Percentiles rank a stretch among this genome's conserved stretches.
Conservation (phyloP, 2,329 filamentous ascomycete genomes). For the Mycogone perniciosa region DNA sequence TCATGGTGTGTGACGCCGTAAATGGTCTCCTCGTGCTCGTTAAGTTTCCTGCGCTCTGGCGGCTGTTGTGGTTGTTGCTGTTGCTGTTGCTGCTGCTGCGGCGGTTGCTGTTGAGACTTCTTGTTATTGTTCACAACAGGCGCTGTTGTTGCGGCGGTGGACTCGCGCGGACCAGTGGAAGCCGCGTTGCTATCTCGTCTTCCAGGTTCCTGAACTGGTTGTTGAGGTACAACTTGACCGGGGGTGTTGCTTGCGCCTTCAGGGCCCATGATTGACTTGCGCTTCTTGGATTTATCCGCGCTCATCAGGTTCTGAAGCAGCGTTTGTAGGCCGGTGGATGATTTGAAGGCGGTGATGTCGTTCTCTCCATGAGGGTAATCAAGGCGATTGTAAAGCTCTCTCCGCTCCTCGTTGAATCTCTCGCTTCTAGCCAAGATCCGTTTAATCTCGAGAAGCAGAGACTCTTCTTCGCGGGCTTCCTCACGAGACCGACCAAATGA, state of each 20-base stretch:
- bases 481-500: slow-evolving; percentile 74
- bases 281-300: slow-evolving; percentile 84
- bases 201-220: slow-evolving; percentile 30
- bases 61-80: slow-evolving; percentile 27
- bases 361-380: slow-evolving; percentile 68
- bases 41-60: slow-evolving; percentile 62
- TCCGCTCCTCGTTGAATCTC: slow-evolving; percentile 78
- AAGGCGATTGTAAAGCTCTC: slow-evolving; percentile 78
- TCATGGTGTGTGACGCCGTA: slow-evolving; percentile 86
- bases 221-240: slow-evolving; percentile 32
- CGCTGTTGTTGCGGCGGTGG: slow-evolving; percentile 28
- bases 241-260: slow-evolving; percentile 46
- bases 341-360: slow-evolving; percentile 72
- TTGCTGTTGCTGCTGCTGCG: slow-evolving; percentile 27
- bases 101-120: slow-evolving; percentile 31
- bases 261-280: slow-evolving; percentile 58
- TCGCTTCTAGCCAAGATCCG: slow-evolving; percentile 84
- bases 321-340: slow-evolving; percentile 70
- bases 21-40: slow-evolving; percentile 65
- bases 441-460: slow-evolving; percentile 81
- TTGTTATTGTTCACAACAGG: slow-evolving; percentile 43
- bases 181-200: slow-evolving; percentile 50
- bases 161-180: slow-evolving; percentile 33
- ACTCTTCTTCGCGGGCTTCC: slow-evolving; percentile 88
- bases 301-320: slow-evolving; percentile 77